Evolutionary conservation across 1,139 yeast species (phyloP).

Genomic region (Yamadazyma sp.): DNA sequence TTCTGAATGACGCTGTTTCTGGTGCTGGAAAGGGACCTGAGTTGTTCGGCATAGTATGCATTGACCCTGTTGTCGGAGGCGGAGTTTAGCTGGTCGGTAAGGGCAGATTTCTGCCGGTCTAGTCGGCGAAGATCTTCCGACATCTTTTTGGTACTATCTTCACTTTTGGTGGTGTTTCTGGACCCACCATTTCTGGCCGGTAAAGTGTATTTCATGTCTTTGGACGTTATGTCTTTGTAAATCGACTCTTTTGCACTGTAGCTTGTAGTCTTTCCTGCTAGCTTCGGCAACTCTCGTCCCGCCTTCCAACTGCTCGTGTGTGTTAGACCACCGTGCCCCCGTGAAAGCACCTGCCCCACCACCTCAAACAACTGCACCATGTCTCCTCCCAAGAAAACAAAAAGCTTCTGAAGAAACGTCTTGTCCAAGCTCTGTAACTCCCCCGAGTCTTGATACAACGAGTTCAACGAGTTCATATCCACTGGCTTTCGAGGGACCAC

Average conservation of each 20-base stretch:
- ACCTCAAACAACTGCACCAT: background rate
- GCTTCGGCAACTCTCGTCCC: conserved; percentile 3
- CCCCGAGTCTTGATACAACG: conserved; percentile 12
- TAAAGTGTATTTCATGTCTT: too few species aligned
- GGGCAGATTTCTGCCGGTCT: too few species aligned
- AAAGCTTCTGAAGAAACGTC: background rate
- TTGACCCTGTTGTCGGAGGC: background rate
- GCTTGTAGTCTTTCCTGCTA: too few species aligned
- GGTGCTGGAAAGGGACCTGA: background rate
- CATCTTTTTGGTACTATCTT: too few species aligned
- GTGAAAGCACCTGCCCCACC: conserved; percentile 7
- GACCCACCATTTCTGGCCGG: too few species aligned
- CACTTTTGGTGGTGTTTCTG: too few species aligned
- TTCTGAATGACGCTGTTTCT: background rate
- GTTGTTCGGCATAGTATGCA: background rate
- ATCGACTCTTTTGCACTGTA: too few species aligned
- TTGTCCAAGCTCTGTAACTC: conserved; percentile 1
- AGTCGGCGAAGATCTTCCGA: too few species aligned
- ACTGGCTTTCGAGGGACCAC: conserved; percentile 12
- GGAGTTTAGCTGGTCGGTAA: background rate
- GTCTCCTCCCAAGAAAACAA: background rate
- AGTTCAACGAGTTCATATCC: conserved; percentile 16
- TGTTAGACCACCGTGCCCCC: conserved; percentile 8
- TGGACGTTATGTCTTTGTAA: too few species aligned
- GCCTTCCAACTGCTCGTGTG: background rate